Conservation (phyloP, 805 yeast species). For the Cyberlindnera xylosilytica region DNA sequence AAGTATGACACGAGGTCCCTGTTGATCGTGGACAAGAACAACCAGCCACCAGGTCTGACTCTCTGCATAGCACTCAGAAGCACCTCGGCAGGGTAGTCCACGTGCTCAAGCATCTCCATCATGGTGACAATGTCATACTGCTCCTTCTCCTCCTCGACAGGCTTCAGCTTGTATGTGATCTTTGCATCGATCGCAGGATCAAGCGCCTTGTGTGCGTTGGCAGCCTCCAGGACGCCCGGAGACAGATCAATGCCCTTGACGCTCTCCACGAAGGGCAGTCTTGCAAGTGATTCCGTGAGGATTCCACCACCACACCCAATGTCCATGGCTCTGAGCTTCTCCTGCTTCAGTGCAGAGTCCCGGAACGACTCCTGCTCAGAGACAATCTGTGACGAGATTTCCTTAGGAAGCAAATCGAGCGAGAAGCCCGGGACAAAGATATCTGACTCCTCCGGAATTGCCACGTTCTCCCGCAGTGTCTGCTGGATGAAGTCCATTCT, state of each 20-base stretch:
- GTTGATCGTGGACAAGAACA: conserved; percentile 89
- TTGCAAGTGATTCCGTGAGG: conserved; percentile 79
- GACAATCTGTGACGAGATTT: conserved; percentile 44
- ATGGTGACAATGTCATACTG: conserved; percentile 77
- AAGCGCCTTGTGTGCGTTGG: conserved; percentile 57
- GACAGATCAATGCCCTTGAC: conserved; percentile 89
- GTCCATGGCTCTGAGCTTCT: conserved; percentile 60
- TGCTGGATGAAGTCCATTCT: conserved; percentile 83
- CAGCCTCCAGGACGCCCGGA: conserved; percentile 76
- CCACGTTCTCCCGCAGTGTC: conserved; percentile 39
- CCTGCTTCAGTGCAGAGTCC: conserved; percentile 30
- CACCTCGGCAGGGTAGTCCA: conserved; percentile 75
- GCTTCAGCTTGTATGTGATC: conserved; percentile 54
- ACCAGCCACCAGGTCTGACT: conserved; percentile 71
- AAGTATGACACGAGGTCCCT: conserved; percentile 85
- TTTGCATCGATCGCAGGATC: conserved; percentile 64
- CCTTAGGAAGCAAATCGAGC: conserved; percentile 59
- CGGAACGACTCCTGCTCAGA: conserved; percentile 48
- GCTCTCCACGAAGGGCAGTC: conserved; percentile 56
- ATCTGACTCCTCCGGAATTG: conserved; percentile 25
- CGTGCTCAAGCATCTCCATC: conserved; percentile 96
- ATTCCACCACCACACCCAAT: conserved; percentile 99
- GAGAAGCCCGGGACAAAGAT: conserved; percentile 79
- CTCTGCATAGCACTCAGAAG: conserved; percentile 63
- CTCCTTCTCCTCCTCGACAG: conserved; percentile 56